Conservation (phyloP, 1,139 yeast genomes). For the Suhomyces atakaporum region DNA sequence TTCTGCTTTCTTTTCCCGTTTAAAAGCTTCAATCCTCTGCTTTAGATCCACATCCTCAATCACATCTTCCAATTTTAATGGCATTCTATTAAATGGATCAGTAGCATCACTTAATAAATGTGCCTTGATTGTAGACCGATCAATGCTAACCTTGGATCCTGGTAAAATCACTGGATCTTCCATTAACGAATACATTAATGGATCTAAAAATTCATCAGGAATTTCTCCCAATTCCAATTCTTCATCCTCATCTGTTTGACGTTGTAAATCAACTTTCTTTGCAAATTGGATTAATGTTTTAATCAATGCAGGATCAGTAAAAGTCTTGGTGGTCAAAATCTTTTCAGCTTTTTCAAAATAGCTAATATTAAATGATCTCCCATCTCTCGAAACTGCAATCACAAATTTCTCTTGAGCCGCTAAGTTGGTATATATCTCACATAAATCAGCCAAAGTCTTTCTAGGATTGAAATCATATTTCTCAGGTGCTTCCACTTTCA, state of each 20-base stretch:
- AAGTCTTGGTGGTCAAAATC: constrained; percentile 60
- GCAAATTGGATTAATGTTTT: constrained; percentile 57
- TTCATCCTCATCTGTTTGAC: constrained; percentile 70
- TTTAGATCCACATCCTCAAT: constrained; percentile 71
- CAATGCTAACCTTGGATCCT: constrained; percentile 78
- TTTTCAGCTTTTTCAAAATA: constrained; percentile 70
- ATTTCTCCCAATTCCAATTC: constrained; percentile 88
- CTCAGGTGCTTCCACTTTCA: constrained; percentile 83
- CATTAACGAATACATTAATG: constrained; percentile 94
- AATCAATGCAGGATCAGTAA: constrained; percentile 55
- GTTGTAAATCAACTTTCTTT: constrained; percentile 59
- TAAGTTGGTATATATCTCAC: constrained; percentile 76
- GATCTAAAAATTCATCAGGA: constrained; percentile 96
- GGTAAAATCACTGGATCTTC: constrained; percentile 94
- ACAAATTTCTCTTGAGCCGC: constrained; percentile 65
- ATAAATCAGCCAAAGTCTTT: constrained; percentile 64
- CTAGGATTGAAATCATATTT: constrained; percentile 84
- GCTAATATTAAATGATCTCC: constrained; percentile 72
- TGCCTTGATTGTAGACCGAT: constrained; percentile 87
- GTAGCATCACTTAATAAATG: constrained; percentile 93
- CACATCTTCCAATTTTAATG: constrained; percentile 86
- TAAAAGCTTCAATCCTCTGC: constrained; percentile 61
- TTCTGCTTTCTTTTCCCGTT: constrained; percentile 34
- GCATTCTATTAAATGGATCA: constrained; percentile 95
- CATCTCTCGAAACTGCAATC: constrained; percentile 84